Percentiles rank a stretch among this genome's conserved stretches.
phyloP scores from a whole-genome alignment of 2,329 filamentous ascomycete genomes.

The Verticillium longisporum region DNA sequence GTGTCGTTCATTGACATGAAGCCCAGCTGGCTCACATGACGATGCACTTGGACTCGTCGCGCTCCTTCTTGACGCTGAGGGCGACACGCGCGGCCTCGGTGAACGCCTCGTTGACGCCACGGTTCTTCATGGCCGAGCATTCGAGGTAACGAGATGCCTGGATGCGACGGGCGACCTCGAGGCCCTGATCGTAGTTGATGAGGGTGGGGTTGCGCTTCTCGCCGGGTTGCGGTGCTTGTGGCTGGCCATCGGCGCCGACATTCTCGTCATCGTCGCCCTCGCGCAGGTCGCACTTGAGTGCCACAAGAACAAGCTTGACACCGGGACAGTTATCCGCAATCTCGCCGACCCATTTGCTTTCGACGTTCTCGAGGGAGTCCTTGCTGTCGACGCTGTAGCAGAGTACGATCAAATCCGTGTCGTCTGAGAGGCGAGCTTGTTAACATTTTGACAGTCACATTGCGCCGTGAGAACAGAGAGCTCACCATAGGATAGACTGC shows the following conservation, averaged over 20 bases:
- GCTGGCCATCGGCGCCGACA: conserved; percentile 35
- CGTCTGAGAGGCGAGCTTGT: conserved; percentile 36
- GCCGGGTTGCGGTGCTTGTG: conserved; percentile 24
- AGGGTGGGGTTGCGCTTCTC: conserved; percentile 55
- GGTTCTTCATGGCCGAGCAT: conserved; percentile 97
- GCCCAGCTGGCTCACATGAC: conserved; percentile 44
- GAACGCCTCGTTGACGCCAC: conserved; percentile 97
- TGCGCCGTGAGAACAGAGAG: neutral
- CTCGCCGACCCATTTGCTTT: conserved; percentile 97
- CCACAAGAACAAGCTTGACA: conserved; percentile 90
- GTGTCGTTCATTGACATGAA: neutral
- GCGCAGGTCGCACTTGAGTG: conserved; percentile 92
- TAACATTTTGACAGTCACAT: neutral
- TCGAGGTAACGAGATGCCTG: conserved; percentile 92
- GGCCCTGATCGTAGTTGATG: conserved; percentile 86
- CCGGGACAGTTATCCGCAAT: conserved; percentile 96
- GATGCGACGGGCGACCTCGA: conserved; percentile 87
- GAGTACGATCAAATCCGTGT: conserved; percentile 97
- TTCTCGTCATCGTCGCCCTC: conserved; percentile 70
- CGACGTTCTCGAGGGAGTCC: conserved; percentile 95
- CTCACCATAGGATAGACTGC: conserved; percentile 84
- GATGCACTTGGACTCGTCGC: conserved; percentile 53
- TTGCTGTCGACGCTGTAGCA: conserved; percentile 97
- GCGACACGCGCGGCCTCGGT: conserved; percentile 95
- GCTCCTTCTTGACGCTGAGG: conserved; percentile 62